Conservation (phyloP, 2,329 filamentous ascomycete genomes). For the Diaporthe sp. region DNA sequence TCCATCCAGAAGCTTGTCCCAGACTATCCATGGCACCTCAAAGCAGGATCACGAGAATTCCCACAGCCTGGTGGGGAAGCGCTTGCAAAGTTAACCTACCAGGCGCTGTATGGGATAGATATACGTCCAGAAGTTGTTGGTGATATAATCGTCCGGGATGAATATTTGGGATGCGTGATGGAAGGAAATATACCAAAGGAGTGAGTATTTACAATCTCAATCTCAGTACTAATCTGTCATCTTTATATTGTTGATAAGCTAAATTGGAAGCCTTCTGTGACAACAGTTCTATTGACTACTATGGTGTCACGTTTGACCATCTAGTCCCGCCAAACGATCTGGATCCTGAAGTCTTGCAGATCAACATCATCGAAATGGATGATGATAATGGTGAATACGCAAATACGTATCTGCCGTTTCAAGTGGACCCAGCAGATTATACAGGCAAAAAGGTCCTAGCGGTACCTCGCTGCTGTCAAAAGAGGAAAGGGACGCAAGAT, state of each 20-base stretch:
- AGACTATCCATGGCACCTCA: background rate
- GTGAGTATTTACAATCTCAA: background rate
- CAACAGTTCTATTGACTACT: conserved; percentile 50
- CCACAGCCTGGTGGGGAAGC: background rate
- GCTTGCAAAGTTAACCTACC: background rate
- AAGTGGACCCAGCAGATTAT: conserved; percentile 54
- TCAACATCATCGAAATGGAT: conserved; percentile 59
- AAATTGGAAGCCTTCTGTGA: background rate
- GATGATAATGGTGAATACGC: conserved; percentile 48
- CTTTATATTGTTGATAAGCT: background rate
- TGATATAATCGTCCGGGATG: background rate
- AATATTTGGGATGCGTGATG: conserved; percentile 14
- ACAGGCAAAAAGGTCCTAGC: conserved; percentile 56
- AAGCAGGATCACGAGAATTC: background rate
- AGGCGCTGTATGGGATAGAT: background rate
- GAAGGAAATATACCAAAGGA: background rate
- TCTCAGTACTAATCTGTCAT: background rate
- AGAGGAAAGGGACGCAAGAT: conserved; percentile 54
- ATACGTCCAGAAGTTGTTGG: background rate
- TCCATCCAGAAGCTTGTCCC: conserved; percentile 9
- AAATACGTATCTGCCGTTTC: conserved; percentile 52
- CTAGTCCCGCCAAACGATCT: conserved; percentile 52
- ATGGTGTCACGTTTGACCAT: conserved; percentile 59
- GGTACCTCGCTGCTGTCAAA: conserved; percentile 58
- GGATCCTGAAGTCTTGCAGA: conserved; percentile 57